Conservation (phyloP, 306 rosid genomes). For the Casuarina equisetifolia region DNA sequence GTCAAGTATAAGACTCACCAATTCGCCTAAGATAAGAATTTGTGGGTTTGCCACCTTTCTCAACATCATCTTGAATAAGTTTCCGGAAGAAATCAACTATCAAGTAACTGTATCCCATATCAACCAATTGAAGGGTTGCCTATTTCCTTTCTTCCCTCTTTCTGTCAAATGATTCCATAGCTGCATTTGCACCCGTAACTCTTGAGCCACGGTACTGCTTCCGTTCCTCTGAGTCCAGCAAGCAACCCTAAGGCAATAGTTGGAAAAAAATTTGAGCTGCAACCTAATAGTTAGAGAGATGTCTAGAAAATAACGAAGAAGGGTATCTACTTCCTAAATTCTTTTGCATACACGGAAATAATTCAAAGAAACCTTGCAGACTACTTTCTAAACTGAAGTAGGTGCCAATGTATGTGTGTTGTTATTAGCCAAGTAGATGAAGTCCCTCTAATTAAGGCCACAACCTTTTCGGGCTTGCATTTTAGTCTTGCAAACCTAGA, state of each 20-base stretch:
- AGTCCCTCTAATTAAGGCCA: not conserved
- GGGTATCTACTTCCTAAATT: not conserved
- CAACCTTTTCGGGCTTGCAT: not conserved
- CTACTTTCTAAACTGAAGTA: not conserved
- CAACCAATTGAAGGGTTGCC: constrained; percentile 78
- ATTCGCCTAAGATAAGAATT: constrained; percentile 86
- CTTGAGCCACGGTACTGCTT: constrained; percentile 90
- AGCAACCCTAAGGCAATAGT: constrained; percentile 10
- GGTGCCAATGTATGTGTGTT: not conserved
- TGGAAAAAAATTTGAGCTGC: not conserved
- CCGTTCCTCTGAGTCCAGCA: constrained; percentile 56
- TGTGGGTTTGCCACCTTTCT: constrained; percentile 95
- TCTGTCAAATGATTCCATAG: constrained; percentile 71
- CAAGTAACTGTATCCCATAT: constrained; percentile 89
- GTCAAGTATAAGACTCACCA: constrained; percentile 61
- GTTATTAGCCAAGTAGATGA: not conserved
- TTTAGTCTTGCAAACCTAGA: too few relatives aligned
- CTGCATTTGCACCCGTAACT: constrained; percentile 82
- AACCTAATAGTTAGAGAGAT: not conserved
- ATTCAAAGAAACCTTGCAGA: not conserved
- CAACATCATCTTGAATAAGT: constrained; percentile 93
- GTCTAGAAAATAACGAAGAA: not conserved
- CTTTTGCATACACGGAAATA: not conserved
- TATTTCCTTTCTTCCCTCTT: constrained; percentile 91
- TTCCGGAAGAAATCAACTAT: constrained; percentile 90